Base-by-base conservation (phyloP, 805 yeast genomes). In the Lachancea nothofagi region DNA sequence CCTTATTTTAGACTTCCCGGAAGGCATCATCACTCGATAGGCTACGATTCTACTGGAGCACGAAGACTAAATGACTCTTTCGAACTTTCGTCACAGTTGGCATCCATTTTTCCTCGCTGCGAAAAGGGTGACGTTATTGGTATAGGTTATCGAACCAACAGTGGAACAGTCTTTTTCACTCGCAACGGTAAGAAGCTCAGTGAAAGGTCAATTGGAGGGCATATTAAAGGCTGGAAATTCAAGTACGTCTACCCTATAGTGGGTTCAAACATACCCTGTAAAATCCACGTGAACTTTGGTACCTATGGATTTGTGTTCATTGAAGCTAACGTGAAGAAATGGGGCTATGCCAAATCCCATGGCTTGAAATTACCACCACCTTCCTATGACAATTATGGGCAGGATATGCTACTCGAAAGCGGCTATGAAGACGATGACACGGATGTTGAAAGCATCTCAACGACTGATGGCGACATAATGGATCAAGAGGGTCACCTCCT, bases 1-100 rank as follows among this genome's bases (percentile, higher is more conserved):
- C 98, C 98, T 2, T 78, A 82, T 62, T 93, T 93, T 63, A 70
- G 97, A 49, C 67, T 93, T 28, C 97, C 98, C 0, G 98, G 98
- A 0, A 75, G 93, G 54, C 95, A 88, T 53, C 72, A 80, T 30
- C 82, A 78, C 58, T 86, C 96, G 0, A 69, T 87, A 3, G 75
- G 88, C n/a, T 93, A 90, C 61, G 96, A 88, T 46, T 83, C 95
- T 5, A 74, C 74, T 38, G 98, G 97, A 3, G 69, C 74, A 43
- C 72, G 95, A 41, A 72, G 97, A 39, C 72, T 76, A 45, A 87
- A 85, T 57, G 85, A 83, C 57, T 87, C 96, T 5, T 85, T 86
- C 50, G 53, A 57, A 37, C 41, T 69, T 33, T 67, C 67, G 4
- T 51, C 59, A 42, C 53, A 65, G 50, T 62, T 85, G 58, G 45